Evolutionary conservation across 495 filamentous ascomycete species (phyloP), one percentile per base, ranked within the genome.

Genomic region (Penicillium fimorum): DNA sequence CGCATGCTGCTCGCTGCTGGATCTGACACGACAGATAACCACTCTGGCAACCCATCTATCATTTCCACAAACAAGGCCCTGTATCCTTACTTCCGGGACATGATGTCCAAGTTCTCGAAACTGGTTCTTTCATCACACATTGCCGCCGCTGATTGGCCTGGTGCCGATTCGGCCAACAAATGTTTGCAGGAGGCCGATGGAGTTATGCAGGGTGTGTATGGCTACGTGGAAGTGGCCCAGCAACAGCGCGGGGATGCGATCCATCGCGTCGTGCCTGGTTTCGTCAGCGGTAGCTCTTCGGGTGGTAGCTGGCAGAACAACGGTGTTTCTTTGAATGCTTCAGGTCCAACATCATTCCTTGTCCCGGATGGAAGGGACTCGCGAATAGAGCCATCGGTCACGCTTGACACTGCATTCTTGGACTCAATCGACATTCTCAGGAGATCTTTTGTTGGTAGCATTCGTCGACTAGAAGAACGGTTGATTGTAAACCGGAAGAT

Each of bases 51-150:
- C 59, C 94, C 95, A 29, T 97, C 94, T n/a, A 97, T 97, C 67
- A 98, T 98, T 51, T 94, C 91, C 8, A 92, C 91, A 8, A 98
- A 98, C 72, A 96, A 96, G 72, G 86, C 90, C 2, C 78, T 98
- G 42, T 97, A 97, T 64, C 94, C 95, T 29, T 91, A 97, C 74
- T 98, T 97, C 72, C 84, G 95, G 48, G 95, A 97, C 67, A 97
- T 96, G 88, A 98, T 98, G 94, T 97, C 94, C 5, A 90, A 94
- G 62, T 97, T 97, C 73, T 97, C 95, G 37, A 98, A 97, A 70
- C 79, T 98, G 37, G 95, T 98, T 22, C 83, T 98, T 33, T 97
- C 93, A 20, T 97, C 94, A n/a, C 94, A 97, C 69, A 96, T 97
- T 66, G 94, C 94, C 35, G 90, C 93, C 22, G 88, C 93, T 29